Percentiles rank a stretch among this genome's conserved stretches.
Evolutionary conservation across 75 land plant genomes (phyloP).

Genomic region (Cryptomeria japonica): DNA sequence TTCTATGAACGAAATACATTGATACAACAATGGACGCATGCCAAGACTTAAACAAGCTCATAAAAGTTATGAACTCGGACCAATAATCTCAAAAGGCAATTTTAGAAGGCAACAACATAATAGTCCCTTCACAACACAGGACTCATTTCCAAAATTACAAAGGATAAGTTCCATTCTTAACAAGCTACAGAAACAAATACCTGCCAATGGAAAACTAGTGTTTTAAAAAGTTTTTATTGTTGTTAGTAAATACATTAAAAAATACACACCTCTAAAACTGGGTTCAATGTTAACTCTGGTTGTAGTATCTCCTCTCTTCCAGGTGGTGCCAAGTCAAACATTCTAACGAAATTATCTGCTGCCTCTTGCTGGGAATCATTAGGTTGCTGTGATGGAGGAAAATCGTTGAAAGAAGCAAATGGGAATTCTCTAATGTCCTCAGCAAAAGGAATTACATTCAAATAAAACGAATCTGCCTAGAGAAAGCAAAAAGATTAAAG

Average conservation of each 20-base stretch:
- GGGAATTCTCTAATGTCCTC: conserved; percentile 94
- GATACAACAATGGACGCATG: not conserved
- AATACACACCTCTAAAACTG: conserved; percentile 60
- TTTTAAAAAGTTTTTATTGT: not conserved
- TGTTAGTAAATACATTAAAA: not conserved
- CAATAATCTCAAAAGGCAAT: not conserved
- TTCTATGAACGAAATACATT: not conserved
- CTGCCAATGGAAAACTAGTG: not conserved
- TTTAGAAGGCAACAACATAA: not conserved
- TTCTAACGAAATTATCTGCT: conserved; percentile 70
- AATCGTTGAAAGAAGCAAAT: conserved; percentile 77
- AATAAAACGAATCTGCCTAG: conserved; percentile 96
- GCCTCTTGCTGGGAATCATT: conserved; percentile 78
- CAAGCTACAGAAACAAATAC: not conserved
- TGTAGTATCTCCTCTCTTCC: conserved; percentile 54
- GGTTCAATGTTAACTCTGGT: conserved; percentile 88
- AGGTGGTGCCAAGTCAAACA: conserved; percentile 82
- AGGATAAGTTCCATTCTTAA: not conserved
- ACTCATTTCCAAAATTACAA: not conserved
- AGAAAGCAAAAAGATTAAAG: not conserved
- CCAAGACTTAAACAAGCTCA: not conserved
- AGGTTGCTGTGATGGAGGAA: conserved; percentile 67
- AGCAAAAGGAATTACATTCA: conserved; percentile 90
- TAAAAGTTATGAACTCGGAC: not conserved
- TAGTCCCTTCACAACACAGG: not conserved